These are phyloP conservation scores for Vaccinium darrowii DNA, from an alignment of 148 eudicot genomes.

Conservation along the genomic window DNA sequence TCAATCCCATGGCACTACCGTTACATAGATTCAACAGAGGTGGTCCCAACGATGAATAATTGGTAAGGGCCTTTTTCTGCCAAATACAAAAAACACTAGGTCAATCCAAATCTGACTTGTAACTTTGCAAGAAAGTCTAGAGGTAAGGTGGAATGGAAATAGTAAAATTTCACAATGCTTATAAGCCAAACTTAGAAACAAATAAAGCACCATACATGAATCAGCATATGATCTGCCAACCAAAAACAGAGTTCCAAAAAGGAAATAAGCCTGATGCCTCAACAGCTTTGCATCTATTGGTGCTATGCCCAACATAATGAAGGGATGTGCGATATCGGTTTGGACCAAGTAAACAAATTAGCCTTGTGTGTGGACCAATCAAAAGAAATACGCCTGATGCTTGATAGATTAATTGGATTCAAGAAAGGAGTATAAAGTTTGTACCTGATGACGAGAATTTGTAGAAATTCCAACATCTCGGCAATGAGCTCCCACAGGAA, in stretches of 20 bases:
- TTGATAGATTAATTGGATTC: neutral
- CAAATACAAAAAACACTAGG: constrained; percentile 12
- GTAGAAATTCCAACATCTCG: constrained; percentile 52
- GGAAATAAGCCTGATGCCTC: neutral
- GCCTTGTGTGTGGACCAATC: neutral
- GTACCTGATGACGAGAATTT: constrained; percentile 49
- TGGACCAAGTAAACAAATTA: neutral
- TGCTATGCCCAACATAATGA: neutral
- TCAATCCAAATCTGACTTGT: neutral
- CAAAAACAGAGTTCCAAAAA: neutral
- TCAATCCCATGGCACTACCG: constrained; percentile 70
- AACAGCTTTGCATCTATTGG: neutral
- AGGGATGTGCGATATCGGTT: neutral
- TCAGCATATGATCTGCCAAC: constrained; percentile 13
- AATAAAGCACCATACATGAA: constrained; percentile 5
- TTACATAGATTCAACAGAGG: constrained; percentile 56
- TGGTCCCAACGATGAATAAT: constrained; percentile 69
- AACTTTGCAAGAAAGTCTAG: neutral
- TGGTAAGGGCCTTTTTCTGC: constrained; percentile 57
- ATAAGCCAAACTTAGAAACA: neutral
- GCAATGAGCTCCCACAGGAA: constrained; percentile 84
- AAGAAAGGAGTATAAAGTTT: neutral
- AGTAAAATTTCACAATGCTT: neutral
- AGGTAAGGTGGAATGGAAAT: neutral
- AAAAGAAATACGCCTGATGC: neutral